Evolutionary conservation across 768 basidiomycete genomes (phyloP), one percentile per base, ranked within the genome.

Genomic region (Psilocybe cyanescens): DNA sequence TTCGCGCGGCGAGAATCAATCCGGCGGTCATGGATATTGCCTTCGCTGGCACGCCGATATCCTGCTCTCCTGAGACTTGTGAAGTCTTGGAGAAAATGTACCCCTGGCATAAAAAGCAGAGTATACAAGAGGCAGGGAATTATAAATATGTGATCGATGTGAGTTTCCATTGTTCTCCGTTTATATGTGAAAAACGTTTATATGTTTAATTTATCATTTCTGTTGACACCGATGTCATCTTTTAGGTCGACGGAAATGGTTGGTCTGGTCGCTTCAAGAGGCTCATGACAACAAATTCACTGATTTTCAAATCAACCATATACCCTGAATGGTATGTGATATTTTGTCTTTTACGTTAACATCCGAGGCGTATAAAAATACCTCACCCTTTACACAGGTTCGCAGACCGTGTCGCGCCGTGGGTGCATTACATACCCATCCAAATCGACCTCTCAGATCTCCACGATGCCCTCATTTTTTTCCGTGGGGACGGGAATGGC

Each of bases 341-440:
- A 14, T 44, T 24, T 24, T 1, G 24, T 24, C 24, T 24, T 24
- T 24, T 24, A 24, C 24, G 24, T 24, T 24, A 2, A 24, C 24
- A 24, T 24, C 24, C 24, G 2, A 24, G 24, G 24, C 24, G 24
- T 24, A 24, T 24, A 24, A 24, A 24, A 24, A 24, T 24, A 24
- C 24, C 24, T 24, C 24, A 24, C 24, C 24, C 14, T 12, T 8
- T 14, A 60, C 17, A 12, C 63, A 86, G 85, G 86, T 88, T 75
- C 61, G 76, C 73, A 12, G 83, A 86, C 58, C 81, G 86, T 9
- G 76, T 87, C 48, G 80, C 76, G 31, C 87, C 89, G 0, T 91
- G 89, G 89, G 77, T 90, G 8, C 90, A 91, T 71, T 92, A 91
- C 68, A 80, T 92, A 0, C 90, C 90, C 2, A 77, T 91, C 3